Base-by-base conservation (phyloP, 805 yeast genomes). In the Lipomyces spencermartinsiae region DNA sequence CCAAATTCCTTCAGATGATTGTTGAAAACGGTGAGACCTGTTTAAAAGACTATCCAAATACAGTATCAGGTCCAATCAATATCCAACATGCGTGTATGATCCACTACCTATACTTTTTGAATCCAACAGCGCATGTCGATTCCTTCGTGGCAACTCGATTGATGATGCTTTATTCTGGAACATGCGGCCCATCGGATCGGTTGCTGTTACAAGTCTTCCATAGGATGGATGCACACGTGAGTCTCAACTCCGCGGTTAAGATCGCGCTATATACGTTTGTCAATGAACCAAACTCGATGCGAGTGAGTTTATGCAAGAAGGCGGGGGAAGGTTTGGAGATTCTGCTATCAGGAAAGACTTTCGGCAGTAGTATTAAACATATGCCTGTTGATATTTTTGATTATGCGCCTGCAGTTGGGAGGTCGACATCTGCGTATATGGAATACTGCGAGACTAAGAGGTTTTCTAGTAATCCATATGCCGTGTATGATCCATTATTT, bases 311-410 rank as follows among this genome's bases (percentile, higher is more conserved):
- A 34, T 60, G 56, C 59, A 16, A 5, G 9, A 7, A 16, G 22
- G 19, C 34, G 31, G 39, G 12, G 25, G 22, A 22, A 14, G 57
- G 43, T 49, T 14, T 57, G 43, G 33, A 61, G 25, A 39, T 61
- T 14, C 25, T 54, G n/a, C 34, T 64, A 14, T 61, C 62, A 10
- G 43, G 61, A 3, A 61, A 57, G 39, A 51, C 19, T n/a, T 51
- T 62, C 25, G 61, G 62, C n/a, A 63, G 31, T 60, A 68, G 66
- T 43, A 37, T 68, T 33, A 63, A 57, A 25, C 61, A 82, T 82
- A 62, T 76, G 81, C 49, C 87, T 90, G 4, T 79, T 82, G 43
- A 80, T 83, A 57, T 91, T 97, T 96, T 93, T 90, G 62, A 83
- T 89, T 61, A 74, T 63, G 10, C 29, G 31, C 19, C 54, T 22